Evolutionary conservation across 2,329 filamentous ascomycete species (phyloP), one percentile per base, ranked within the genome.

Genomic region (Cercospora zeina): DNA sequence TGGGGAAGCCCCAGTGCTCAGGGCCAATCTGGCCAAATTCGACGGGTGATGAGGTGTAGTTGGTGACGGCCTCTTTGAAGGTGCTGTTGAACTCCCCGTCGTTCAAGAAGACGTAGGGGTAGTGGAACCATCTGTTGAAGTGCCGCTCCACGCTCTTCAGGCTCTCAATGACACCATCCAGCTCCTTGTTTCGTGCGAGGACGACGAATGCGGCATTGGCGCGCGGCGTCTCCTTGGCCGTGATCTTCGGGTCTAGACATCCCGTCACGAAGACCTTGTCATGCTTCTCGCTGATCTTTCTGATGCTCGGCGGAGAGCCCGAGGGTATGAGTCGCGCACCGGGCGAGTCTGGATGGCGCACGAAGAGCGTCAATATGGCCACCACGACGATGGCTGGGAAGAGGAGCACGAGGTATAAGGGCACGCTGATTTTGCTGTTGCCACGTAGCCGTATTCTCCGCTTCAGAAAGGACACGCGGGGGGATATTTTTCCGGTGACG

Each of bases 71-170:
- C 70, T 93, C 89, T 76, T 91, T 96, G 84, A 99, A 99, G 11
- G 88, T 90, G 73, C 91, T 86, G 77, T 97, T 93, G 84, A 99
- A 99, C 62, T 97, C 93, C 67, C 89, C 95, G 72, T 99, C 93
- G 78, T 99, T 99, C 69, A 99, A 82, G 77, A 99, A 97, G 69
- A 97, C 93, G 75, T 97, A 99, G 27, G 95, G 95, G 76, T 99
- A 99, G 77, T 97, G 87, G 76, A 92, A 99, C 93, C 93, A 99
- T 69, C 93, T 87, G 79, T 99, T 99, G 85, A 99, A 99, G 78
- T 99, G 95, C 70, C 95, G 86, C 81, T 99, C 95, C 69, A 99
- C 93, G 47, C 93, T 97, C 81, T 97, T 97, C 76, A 99, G 85
- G 9, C 95, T 97, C 77, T 97, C 91, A 67, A 99, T 86, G 39